Evolutionary conservation across 2,329 filamentous ascomycete genomes (phyloP).

Genomic region (Colletotrichum gloeosporioides): DNA sequence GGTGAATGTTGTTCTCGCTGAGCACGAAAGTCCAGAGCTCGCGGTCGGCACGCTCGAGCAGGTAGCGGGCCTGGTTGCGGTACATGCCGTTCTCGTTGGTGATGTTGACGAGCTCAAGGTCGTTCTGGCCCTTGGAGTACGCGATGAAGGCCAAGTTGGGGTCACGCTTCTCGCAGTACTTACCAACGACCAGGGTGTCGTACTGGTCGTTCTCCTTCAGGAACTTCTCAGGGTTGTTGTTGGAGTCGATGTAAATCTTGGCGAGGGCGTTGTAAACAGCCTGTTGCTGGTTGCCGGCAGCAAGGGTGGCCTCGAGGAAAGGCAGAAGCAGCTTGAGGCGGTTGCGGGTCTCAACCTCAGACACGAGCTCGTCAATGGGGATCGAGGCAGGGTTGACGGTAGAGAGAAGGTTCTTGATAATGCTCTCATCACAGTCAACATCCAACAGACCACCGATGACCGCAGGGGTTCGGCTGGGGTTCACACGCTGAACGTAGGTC

Average conservation of each 20-base stretch:
- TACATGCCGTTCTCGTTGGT: constrained; percentile 99
- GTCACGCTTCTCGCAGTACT: constrained; percentile 99
- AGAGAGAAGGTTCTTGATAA: constrained; percentile 89
- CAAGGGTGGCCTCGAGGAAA: constrained; percentile 92
- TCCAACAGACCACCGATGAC: constrained; percentile 94
- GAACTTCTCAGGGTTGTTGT: constrained; percentile 98
- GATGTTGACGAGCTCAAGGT: constrained; percentile 94
- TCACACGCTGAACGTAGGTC: constrained; percentile 96
- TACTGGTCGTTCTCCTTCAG: constrained; percentile 97
- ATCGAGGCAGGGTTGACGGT: constrained; percentile 87
- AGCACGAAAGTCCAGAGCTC: constrained; percentile 97
- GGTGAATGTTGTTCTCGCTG: constrained; percentile 93
- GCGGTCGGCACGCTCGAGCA: constrained; percentile 85
- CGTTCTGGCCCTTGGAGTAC: constrained; percentile 96
- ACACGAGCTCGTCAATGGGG: constrained; percentile 91
- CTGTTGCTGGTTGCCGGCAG: constrained; percentile 91
- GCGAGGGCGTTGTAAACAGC: constrained; percentile 96
- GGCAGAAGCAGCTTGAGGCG: constrained; percentile 93
- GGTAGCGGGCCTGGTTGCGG: constrained; percentile 93
- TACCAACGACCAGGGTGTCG: constrained; percentile 88
- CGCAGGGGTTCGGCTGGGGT: constrained; percentile 87
- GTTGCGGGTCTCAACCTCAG: constrained; percentile 95
- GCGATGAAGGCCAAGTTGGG: constrained; percentile 95
- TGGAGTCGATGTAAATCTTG: constrained; percentile 99
- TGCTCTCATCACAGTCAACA: constrained; percentile 94